Evolutionary conservation across 805 yeast species (phyloP).

Genomic region (Yarrowia hollandica): DNA sequence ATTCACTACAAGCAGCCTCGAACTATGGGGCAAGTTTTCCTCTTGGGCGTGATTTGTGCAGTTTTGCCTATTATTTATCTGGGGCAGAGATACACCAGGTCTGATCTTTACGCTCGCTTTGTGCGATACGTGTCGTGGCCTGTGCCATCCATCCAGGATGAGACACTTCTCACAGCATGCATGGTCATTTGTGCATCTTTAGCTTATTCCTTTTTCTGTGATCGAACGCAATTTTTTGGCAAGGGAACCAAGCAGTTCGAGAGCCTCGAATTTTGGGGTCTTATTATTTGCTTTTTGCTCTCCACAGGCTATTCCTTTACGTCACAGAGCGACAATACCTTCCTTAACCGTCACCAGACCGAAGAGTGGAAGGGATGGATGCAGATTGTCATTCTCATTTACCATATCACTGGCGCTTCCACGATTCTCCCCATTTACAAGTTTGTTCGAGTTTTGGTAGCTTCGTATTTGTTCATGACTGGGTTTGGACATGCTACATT

Average conservation of each 20-base stretch:
- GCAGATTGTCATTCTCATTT: slow-evolving; percentile 36
- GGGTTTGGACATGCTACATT: slow-evolving; percentile 36
- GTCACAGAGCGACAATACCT: slow-evolving; percentile 31
- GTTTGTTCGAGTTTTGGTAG: slow-evolving; percentile 36
- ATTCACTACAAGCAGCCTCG: slow-evolving; percentile 31
- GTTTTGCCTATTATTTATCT: slow-evolving; percentile 29
- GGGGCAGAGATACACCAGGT: slow-evolving; percentile 11
- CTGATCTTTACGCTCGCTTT: slow-evolving; percentile 27
- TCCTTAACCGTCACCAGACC: slow-evolving; percentile 37
- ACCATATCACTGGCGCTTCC: slow-evolving; percentile 38
- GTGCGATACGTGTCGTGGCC: slow-evolving; percentile 20
- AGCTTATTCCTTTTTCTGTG: slow-evolving; percentile 35
- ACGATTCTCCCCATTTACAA: slow-evolving; percentile 36
- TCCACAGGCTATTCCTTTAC: slow-evolving; percentile 28
- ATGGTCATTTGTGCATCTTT: slow-evolving; percentile 30
- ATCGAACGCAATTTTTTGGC: slow-evolving; percentile 34
- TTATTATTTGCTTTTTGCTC: slow-evolving; percentile 13
- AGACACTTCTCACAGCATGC: slow-evolving; percentile 12
- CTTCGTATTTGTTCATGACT: slow-evolving; percentile 36
- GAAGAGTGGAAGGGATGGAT: slow-evolving; percentile 39
- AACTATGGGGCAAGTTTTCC: slow-evolving; percentile 11
- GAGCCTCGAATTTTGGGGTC: slow-evolving; percentile 30
- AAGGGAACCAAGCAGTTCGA: slow-evolving; percentile 34
- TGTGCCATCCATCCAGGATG: slow-evolving; percentile 12
- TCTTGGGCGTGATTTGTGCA: slow-evolving; percentile 26